Conservation (phyloP, 352 stramenopile genomes). For the Globisporangium middletonii region DNA sequence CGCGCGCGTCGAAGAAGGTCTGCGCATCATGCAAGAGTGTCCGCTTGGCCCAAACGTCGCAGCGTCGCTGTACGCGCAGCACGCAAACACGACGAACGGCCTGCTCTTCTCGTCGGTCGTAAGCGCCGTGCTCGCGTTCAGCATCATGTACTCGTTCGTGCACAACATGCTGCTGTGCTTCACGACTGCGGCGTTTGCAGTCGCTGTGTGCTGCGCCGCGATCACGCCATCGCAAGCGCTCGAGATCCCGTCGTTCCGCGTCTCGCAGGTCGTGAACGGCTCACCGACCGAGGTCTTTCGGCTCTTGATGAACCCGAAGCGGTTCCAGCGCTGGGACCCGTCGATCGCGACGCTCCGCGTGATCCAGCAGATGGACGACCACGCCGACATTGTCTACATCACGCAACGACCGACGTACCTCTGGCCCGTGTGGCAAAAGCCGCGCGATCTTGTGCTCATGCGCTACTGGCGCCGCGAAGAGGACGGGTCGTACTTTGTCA, state of each 20-base stretch:
- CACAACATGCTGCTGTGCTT: conserved; percentile 82
- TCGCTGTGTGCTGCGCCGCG: conserved; percentile 63
- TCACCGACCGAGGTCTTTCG: conserved; percentile 80
- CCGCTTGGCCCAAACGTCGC: conserved; percentile 73
- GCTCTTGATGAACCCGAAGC: conserved; percentile 81
- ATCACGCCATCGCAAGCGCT: conserved; percentile 61
- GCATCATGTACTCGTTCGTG: conserved; percentile 83
- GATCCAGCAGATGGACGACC: conserved; percentile 81
- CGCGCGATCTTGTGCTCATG: conserved; percentile 81
- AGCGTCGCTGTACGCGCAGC: conserved; percentile 74
- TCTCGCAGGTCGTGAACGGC: conserved; percentile 81
- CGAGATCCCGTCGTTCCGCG: conserved; percentile 81
- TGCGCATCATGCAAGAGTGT: conserved; percentile 85
- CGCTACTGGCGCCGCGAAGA: conserved; percentile 87
- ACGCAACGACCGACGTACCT: conserved; percentile 80
- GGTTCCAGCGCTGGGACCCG: conserved; percentile 80
- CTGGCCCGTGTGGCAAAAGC: conserved; percentile 84
- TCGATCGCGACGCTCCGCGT: conserved; percentile 76
- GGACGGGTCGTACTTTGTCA: conserved; percentile 88
- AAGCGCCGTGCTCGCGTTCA: conserved; percentile 72
- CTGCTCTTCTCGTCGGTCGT: conserved; percentile 60
- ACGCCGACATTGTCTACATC: conserved; percentile 87
- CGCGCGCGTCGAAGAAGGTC: conserved; percentile 68
- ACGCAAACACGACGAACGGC: conserved; percentile 69
- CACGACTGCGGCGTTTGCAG: conserved; percentile 46